phyloP scores from a whole-genome alignment of 768 basidiomycete genomes.

The Mycena metata region DNA sequence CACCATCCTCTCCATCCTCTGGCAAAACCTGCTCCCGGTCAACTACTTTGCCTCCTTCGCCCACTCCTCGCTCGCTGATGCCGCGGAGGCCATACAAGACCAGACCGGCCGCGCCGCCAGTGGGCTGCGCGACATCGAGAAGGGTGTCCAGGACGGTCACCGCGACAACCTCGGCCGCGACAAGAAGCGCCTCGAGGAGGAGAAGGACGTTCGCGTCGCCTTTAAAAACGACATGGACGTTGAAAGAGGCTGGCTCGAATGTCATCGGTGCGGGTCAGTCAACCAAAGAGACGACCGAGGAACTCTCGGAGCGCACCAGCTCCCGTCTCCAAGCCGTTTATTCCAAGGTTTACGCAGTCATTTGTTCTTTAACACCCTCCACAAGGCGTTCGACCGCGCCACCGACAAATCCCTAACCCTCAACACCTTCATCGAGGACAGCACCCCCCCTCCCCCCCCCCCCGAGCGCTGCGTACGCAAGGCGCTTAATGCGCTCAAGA shows the following conservation, averaged over 20 bases:
- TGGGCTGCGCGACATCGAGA: constrained; percentile 66
- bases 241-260: constrained; percentile 68
- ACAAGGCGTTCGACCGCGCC: constrained; percentile 64
- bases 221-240: constrained; percentile 80
- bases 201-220: constrained; percentile 62
- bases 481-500: constrained; percentile 48
- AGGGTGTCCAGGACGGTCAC: constrained; percentile 71
- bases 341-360: constrained; percentile 62
- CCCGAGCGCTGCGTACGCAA: constrained; percentile 30
- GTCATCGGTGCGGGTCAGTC: constrained; percentile 69
- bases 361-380: constrained; percentile 62
- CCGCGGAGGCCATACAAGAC: constrained; percentile 69
- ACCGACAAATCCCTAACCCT: constrained; percentile 61
- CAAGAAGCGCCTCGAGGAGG: constrained; percentile 62
- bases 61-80: constrained; percentile 75
- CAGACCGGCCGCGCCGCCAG: constrained; percentile 67
- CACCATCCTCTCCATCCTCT: constrained; percentile 65
- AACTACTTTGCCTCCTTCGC: constrained; percentile 75
- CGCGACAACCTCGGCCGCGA: constrained; percentile 70
- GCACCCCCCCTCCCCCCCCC: too few relatives aligned
- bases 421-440: constrained; percentile 28
- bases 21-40: constrained; percentile 66
- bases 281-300: constrained; percentile 56
- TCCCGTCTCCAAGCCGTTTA: constrained; percentile 64
- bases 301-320: constrained; percentile 58